phyloP scores from a whole-genome alignment of 192 early-diverging fungal species.

The Podochytrium sp. region DNA sequence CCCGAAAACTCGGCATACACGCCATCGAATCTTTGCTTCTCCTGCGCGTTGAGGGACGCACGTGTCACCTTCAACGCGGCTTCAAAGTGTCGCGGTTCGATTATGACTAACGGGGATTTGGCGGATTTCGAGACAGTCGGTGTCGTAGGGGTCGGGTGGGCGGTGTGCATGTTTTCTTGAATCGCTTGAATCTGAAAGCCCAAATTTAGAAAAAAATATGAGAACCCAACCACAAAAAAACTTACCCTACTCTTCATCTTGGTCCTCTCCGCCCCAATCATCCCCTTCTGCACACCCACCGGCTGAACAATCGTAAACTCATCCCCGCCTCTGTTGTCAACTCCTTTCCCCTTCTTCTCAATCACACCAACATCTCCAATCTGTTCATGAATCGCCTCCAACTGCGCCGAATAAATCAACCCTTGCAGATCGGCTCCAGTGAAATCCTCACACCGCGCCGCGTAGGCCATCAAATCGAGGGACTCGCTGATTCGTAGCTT shows the following conservation, averaged over 20 bases:
- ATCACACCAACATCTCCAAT: conserved; percentile 47
- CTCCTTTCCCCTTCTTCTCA: conserved; percentile 10
- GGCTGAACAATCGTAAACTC: conserved; percentile 30
- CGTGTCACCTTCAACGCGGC: conserved; percentile 61
- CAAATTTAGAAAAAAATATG: background rate
- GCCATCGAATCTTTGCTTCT: conserved; percentile 52
- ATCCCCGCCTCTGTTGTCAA: background rate
- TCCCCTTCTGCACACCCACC: conserved; percentile 9
- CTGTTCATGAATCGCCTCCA: conserved; percentile 83
- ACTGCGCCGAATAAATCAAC: conserved; percentile 87
- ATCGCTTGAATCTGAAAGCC: background rate
- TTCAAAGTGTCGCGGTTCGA: conserved; percentile 52
- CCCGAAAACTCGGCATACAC: conserved; percentile 51
- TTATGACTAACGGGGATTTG: background rate
- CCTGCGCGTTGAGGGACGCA: conserved; percentile 65
- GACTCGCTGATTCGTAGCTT: conserved; percentile 68
- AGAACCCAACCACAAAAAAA: conserved; percentile 3
- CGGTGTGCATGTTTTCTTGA: conserved; percentile 37
- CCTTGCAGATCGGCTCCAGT: conserved; percentile 96
- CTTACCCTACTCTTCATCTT: conserved; percentile 32
- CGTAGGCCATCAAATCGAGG: conserved; percentile 68
- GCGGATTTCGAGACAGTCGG: background rate
- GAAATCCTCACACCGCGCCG: conserved; percentile 71
- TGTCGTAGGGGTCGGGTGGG: conserved; percentile 18
- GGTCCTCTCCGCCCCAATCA: conserved; percentile 30